Evolutionary conservation across 495 filamentous ascomycete genomes (phyloP).

Genomic region (Tuber umbilicatum): DNA sequence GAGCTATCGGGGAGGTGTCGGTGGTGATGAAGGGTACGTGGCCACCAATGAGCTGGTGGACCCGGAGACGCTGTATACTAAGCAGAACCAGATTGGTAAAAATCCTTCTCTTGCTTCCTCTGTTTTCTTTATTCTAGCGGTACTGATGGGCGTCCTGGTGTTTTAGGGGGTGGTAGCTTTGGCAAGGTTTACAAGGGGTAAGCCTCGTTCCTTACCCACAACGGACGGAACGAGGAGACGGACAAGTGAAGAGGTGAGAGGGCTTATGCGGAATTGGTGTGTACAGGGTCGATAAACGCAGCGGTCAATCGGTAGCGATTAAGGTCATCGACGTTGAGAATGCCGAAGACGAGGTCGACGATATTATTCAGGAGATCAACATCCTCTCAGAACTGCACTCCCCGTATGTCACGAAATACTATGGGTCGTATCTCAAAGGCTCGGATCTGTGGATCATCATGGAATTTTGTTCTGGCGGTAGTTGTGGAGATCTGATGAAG

Average conservation of each 20-base stretch:
- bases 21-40: slow-evolving; percentile 28
- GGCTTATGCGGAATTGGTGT: slow-evolving; percentile 13
- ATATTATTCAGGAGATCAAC: slow-evolving; percentile 96
- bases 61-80: slow-evolving; percentile 82
- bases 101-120: slow-evolving; percentile 36
- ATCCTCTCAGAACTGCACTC: slow-evolving; percentile 91
- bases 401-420: slow-evolving; percentile 91
- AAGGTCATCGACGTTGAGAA: slow-evolving; percentile 92
- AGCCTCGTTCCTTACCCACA: slow-evolving; percentile 21
- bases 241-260: slow-evolving; percentile 58
- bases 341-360: slow-evolving; percentile 93
- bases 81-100: slow-evolving; percentile 85
- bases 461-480: slow-evolving; percentile 92
- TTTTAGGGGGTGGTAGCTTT: slow-evolving; percentile 73
- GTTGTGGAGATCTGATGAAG: slow-evolving; percentile 91
- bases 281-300: slow-evolving; percentile 28
- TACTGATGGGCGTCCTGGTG: slow-evolving; percentile 1
- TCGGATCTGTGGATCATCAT: slow-evolving; percentile 99
- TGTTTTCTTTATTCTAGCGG: slow-evolving; percentile 14
- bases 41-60: slow-evolving; percentile 50
- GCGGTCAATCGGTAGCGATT: slow-evolving; percentile 31
- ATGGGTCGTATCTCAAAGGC: slow-evolving; percentile 86
- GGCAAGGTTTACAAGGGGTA: slow-evolving; percentile 86
- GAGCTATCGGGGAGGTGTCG: slow-evolving; percentile 25
- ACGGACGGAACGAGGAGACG: slow-evolving; percentile 75